Evolutionary conservation across 2,329 filamentous ascomycete genomes (phyloP), one percentile per base, ranked within the genome.

Genomic region (Paecilomyces variotii): DNA sequence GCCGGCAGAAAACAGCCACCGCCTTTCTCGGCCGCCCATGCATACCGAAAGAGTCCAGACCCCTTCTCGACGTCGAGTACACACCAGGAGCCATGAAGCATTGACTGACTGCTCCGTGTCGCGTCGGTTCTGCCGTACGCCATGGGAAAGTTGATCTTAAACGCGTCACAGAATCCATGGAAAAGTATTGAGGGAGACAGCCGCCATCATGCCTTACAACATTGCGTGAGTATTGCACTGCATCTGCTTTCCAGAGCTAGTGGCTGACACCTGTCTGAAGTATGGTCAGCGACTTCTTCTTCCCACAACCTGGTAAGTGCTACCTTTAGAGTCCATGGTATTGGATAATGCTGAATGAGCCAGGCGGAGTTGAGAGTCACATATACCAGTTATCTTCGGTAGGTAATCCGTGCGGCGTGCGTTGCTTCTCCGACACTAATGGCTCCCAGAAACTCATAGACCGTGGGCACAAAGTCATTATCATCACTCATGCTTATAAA

Each of bases 271-370:
- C 59, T 9, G 27, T 11, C 58, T 11, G 64, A 32, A 86, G 84
- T 60, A 99, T 99, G 94, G 90, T 97, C 74, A 92, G 93, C 83
- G 94, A 99, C 81, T 97, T 96, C 83, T 99, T 99, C 86, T 99
- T 95, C 72, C 94, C 94, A 12, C 93, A 97, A 70, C 93, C 94
- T 56, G 92, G 80, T 81, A 72, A 56, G 74, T 57, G 25, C 10
- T 54, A 30, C 6, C 27, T n/a, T 30, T 14, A 28, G 9, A 14
- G 24, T 26, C 24, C 4, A 35, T 35, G 24, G 10, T 11, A 14
- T 60, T 30, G 34, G 12, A 26, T 34, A n/a, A 34, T 54, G 7
- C 65, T 71, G 28, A 68, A 45, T 14, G 55, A 39, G 54, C 3
- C 52, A 82, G 83, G 94, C 71, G 94, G 94, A 67, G 86, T 99